Evolutionary conservation across 441 rosid genomes (phyloP).

Genomic region (Viola pubescens): DNA sequence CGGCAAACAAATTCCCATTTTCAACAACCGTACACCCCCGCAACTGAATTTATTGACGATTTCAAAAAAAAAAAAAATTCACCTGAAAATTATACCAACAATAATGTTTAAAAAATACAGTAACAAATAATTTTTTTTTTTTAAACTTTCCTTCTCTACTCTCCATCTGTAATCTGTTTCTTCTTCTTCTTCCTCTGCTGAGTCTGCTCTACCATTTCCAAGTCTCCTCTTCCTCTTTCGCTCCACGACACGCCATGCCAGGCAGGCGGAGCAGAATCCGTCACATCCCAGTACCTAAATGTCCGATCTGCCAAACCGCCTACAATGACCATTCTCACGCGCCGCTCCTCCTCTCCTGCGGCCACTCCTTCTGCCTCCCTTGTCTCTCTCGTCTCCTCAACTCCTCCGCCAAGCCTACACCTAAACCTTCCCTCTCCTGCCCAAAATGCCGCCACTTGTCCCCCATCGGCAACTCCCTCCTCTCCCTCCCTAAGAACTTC

Average conservation of each 20-base stretch:
- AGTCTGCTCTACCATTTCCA: neutral
- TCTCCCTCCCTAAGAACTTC: conserved; percentile 8
- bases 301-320: conserved; percentile 7
- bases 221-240: neutral
- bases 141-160: neutral
- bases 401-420: neutral
- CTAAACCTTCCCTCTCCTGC: conserved; percentile 1
- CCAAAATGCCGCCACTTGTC: conserved; percentile 9
- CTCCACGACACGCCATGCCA: neutral
- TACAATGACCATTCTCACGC: conserved; percentile 4
- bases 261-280: neutral
- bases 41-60: too few species aligned
- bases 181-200: neutral
- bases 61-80: too few species aligned
- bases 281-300: conserved; percentile 1
- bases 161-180: neutral
- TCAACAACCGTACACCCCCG: too few species aligned
- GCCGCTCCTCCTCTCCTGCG: conserved; percentile 4
- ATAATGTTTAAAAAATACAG: neutral
- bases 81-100: too few species aligned
- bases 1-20: too few species aligned
- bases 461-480: conserved; percentile 10
- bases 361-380: conserved; percentile 3
- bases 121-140: too few species aligned
- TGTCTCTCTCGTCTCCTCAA: neutral